Conservation (phyloP, 805 yeast genomes). For the Scheffersomyces spartinae region DNA sequence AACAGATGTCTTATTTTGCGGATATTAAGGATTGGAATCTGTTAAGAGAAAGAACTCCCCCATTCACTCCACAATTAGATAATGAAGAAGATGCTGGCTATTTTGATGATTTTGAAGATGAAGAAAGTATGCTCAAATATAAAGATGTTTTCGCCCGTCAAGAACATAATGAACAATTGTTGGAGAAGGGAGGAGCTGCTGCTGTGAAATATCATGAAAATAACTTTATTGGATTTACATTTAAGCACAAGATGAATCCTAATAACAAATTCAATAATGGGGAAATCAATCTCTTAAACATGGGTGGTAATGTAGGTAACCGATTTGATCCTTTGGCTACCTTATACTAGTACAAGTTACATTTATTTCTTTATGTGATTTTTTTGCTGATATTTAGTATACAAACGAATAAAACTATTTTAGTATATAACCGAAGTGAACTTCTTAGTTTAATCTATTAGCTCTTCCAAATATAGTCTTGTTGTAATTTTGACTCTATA, state of each 20-base stretch:
- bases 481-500: conserved; percentile 35
- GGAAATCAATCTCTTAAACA: conserved; percentile 24
- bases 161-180: conserved; percentile 68
- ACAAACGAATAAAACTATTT: too few species aligned
- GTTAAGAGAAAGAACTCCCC: conserved; percentile 68
- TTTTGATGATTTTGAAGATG: conserved; percentile 94
- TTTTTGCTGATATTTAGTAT: too few species aligned
- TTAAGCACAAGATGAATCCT: conserved; percentile 67
- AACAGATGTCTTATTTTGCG: conserved; percentile 66
- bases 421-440: too few species aligned
- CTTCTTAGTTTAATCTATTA: too few species aligned
- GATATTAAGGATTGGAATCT: conserved; percentile 66
- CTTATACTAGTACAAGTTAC: conserved; percentile 25
- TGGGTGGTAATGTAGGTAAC: conserved; percentile 11
- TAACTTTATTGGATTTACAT: conserved; percentile 90
- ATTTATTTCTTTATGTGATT: too few species aligned
- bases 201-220: conserved; percentile 35
- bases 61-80: conserved; percentile 93
- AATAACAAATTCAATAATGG: conserved; percentile 33
- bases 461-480: conserved; percentile 57
- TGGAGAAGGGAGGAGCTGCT: conserved; percentile 45
- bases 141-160: conserved; percentile 94
- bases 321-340: conserved; percentile 33
- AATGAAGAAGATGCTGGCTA: conserved; percentile 98
- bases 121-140: conserved; percentile 94